Conservation (phyloP, 148 eudicot species). For the Drosera capensis region DNA sequence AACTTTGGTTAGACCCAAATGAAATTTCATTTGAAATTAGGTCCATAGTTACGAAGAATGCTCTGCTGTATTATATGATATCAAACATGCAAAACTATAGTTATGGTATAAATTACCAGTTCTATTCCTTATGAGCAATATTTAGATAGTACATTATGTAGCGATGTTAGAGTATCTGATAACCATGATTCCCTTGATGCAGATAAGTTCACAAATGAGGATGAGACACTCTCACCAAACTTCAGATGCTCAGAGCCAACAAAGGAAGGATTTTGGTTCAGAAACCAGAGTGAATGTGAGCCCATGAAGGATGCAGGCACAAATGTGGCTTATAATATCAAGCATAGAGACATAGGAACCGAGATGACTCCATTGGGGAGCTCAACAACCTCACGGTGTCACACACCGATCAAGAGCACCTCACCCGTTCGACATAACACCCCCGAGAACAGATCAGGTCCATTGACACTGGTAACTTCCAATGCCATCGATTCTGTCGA, state of each 20-base stretch:
- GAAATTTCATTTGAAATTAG: not conserved
- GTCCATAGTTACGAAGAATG: too few relatives aligned
- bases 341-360: conserved; percentile 69
- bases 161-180: too few relatives aligned
- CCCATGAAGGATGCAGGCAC: conserved; percentile 22
- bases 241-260: conserved; percentile 24
- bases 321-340: conserved; percentile 23
- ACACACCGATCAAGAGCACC: conserved; percentile 45
- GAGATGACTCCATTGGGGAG: conserved; percentile 87
- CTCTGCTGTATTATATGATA: too few relatives aligned
- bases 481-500: conserved; percentile 17
- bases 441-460: conserved; percentile 55
- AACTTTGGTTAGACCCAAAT: too few relatives aligned
- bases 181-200: conserved; percentile 9
- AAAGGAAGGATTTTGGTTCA: conserved; percentile 48
- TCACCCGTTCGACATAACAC: conserved; percentile 76
- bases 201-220: conserved; percentile 68
- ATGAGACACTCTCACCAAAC: conserved; percentile 18
- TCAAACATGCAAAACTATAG: too few relatives aligned
- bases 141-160: too few relatives aligned
- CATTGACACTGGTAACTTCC: conserved; percentile 17
- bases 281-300: conserved; percentile 20
- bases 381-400: conserved; percentile 68
- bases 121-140: too few relatives aligned
- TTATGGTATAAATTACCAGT: too few relatives aligned